Percentiles rank a stretch among this genome's conserved stretches.
phyloP scores from a whole-genome alignment of 129 eudicot genomes.

The Chrysanthemum lavandulifolium region DNA sequence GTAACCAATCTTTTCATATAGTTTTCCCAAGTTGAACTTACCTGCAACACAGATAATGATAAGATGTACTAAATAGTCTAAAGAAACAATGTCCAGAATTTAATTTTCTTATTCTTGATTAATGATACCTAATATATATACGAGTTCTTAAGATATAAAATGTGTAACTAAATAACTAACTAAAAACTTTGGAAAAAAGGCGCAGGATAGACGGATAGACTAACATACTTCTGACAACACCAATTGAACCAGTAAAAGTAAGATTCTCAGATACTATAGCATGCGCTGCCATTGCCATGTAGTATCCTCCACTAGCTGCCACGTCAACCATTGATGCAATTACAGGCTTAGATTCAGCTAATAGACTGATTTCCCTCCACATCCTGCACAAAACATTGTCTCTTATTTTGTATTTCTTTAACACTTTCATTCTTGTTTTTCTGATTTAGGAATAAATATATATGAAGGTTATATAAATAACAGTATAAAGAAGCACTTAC shows the following conservation, averaged over 20 bases:
- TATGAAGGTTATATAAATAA: background rate
- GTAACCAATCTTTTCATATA: slow-evolving; percentile 84
- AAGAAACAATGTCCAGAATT: too few relatives aligned
- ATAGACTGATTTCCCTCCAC: slow-evolving; percentile 82
- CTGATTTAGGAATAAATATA: background rate
- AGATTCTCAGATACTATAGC: slow-evolving; percentile 76
- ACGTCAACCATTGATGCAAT: slow-evolving; percentile 84
- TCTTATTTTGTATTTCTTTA: too few relatives aligned
- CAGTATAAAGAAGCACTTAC: slow-evolving; percentile 50
- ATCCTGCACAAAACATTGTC: slow-evolving; percentile 43
- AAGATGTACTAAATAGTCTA: background rate
- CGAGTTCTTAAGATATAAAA: background rate
- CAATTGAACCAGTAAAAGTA: slow-evolving; percentile 87
- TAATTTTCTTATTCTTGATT: background rate
- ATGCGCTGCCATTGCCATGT: slow-evolving; percentile 90
- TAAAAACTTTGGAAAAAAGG: background rate
- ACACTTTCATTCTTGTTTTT: too few relatives aligned
- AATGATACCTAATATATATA: background rate
- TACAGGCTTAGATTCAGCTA: slow-evolving; percentile 71
- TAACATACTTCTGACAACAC: slow-evolving; percentile 68
- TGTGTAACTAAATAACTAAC: background rate
- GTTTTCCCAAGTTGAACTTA: slow-evolving; percentile 59
- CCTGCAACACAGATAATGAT: slow-evolving; percentile 36
- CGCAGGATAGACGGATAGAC: background rate
- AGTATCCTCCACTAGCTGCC: slow-evolving; percentile 93